Base-by-base conservation (phyloP, 1,139 yeast genomes). In the Debaryomyces subglobosus region DNA sequence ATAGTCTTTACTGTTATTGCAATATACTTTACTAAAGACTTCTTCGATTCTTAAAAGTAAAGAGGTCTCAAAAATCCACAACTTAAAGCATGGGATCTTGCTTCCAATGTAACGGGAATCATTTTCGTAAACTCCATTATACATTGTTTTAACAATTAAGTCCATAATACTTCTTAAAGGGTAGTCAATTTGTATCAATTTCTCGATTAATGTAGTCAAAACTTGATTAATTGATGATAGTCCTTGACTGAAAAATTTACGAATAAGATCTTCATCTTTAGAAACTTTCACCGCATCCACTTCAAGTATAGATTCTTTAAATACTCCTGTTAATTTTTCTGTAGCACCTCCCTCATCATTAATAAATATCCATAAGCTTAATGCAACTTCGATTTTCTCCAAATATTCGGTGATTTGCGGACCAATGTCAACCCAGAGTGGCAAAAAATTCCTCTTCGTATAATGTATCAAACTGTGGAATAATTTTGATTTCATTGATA, bases 341-440 rank as follows among this genome's bases (percentile, higher is more conserved):
- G 54, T 10, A 44, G 44, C 35, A 16, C 44, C 20, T 13, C 39
- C 38, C 16, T 57, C 58, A 4, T 58, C 53, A 45, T 71, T 70
- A 9, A 79, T 56, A 13, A 59, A 53, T 4, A 59, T 58, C 82
- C 86, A 84, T 10, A 87, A 63, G 20, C 69, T 72, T 43, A 68
- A 63, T 0, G 86, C 81, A 4, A 86, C 80, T 27, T 77, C 76
- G 36, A 83, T 63, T 56, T 84, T 81, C 58, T 89, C 95, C 42
- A 83, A 68, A 25, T 72, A 67, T 51, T 77, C 72, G 25, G 84
- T 68, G 3, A 86, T 61, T 9, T 62, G 53, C 1, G 72, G 64
- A 3, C 62, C 53, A 57, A 67, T 49, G 59, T 68, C 39, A 64
- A 63, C 27, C 62, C 63, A 40, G 58, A 68, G 60, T 13, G 64